Percentiles rank a stretch among this genome's conserved stretches.
Evolutionary conservation across 2,329 filamentous ascomycete species (phyloP).

Genomic region (Ascochyta clinopodiicola): DNA sequence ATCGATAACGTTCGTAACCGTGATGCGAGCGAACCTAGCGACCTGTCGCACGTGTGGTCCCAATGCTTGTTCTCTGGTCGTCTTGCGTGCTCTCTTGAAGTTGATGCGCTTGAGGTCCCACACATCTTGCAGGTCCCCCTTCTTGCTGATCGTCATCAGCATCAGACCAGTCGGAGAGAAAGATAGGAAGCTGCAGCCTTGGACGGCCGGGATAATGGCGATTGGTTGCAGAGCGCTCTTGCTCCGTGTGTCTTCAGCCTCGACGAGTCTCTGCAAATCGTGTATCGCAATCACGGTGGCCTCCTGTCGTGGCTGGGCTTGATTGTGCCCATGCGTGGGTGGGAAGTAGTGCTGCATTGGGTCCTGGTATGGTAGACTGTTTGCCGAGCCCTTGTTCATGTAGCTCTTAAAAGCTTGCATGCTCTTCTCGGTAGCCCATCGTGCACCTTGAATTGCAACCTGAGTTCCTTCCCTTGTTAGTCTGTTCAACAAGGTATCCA

Average conservation of each 20-base stretch:
- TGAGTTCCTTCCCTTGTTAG: slow-evolving; percentile 81
- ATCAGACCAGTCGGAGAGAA: slow-evolving; percentile 77
- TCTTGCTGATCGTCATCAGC: slow-evolving; percentile 79
- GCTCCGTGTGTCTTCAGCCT: slow-evolving; percentile 56
- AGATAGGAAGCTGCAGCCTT: slow-evolving; percentile 81
- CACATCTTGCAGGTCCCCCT: slow-evolving; percentile 81
- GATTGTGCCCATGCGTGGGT: slow-evolving; percentile 74
- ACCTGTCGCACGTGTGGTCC: slow-evolving; percentile 74
- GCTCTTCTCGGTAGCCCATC: slow-evolving; percentile 79
- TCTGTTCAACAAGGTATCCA: slow-evolving; percentile 75
- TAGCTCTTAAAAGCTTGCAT: slow-evolving; percentile 81
- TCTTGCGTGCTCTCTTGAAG: slow-evolving; percentile 51
- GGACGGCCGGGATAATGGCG: slow-evolving; percentile 72
- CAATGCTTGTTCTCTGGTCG: slow-evolving; percentile 34
- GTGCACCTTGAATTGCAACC: slow-evolving; percentile 75
- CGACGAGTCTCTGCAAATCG: slow-evolving; percentile 68
- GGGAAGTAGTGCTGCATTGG: slow-evolving; percentile 67
- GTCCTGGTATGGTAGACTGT: slow-evolving; percentile 38
- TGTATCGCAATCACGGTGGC: slow-evolving; percentile 77
- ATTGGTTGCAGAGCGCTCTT: slow-evolving; percentile 64
- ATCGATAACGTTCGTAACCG: slow-evolving; percentile 87
- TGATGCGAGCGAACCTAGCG: slow-evolving; percentile 88
- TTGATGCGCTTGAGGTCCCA: slow-evolving; percentile 75
- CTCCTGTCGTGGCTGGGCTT: slow-evolving; percentile 61
- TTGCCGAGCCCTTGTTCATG: slow-evolving; percentile 63